phyloP scores from a whole-genome alignment of 2,329 filamentous ascomycete species.

The Clonostachys solani region DNA sequence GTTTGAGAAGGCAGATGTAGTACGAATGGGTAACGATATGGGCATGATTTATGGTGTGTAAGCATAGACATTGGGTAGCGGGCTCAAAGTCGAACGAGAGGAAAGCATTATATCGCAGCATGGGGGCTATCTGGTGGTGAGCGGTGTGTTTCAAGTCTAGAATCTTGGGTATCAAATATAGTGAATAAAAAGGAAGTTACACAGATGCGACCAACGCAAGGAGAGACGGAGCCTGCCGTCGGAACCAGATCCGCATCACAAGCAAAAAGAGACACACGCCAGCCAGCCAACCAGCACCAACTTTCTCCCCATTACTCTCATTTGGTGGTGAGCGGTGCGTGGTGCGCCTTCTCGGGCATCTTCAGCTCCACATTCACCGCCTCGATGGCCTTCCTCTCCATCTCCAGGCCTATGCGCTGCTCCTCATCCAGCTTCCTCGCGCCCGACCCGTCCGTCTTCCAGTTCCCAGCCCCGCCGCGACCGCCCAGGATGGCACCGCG shows the following conservation, averaged over 20 bases:
- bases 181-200: neutral
- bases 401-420: constrained; percentile 23
- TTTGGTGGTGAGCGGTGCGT: constrained; percentile 10
- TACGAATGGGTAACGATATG: too few species aligned
- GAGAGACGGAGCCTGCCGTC: too few species aligned
- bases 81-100: neutral
- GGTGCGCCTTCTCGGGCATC: constrained; percentile 40
- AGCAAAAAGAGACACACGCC: neutral
- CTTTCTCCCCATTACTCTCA: neutral
- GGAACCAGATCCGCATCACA: too few species aligned
- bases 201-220: neutral
- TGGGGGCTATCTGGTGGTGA: neutral
- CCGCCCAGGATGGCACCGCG: constrained; percentile 27
- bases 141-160: too few species aligned
- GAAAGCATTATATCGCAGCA: neutral
- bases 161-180: neutral
- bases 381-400: constrained; percentile 36
- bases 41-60: too few species aligned
- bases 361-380: constrained; percentile 43
- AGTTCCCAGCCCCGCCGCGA: constrained; percentile 57
- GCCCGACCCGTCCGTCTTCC: constrained; percentile 22
- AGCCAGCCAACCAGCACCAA: neutral
- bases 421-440: constrained; percentile 11
- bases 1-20: neutral
- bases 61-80: too few species aligned